Base-by-base conservation (phyloP, 352 stramenopile species). In the Blastocystis sp. region DNA sequence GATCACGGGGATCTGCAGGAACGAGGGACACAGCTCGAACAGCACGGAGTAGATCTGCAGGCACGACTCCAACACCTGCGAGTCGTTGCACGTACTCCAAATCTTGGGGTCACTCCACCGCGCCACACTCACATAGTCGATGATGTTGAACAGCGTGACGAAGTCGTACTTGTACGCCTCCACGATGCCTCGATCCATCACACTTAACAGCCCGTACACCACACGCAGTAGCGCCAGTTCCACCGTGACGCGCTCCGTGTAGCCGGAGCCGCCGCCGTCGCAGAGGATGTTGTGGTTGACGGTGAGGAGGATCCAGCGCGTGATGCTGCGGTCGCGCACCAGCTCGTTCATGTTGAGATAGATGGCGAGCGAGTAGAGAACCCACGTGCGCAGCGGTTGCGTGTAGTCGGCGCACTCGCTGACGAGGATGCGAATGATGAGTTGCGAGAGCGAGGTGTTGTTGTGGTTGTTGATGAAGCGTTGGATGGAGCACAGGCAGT, bases 61-160 rank as follows among this genome's bases (percentile, higher is more conserved):
- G 61, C 64, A 79, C 6, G 61, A 38, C 65, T 88, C 48, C 3
- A 88, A 24, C n/a, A 88, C 64, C 45, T 88, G 64, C 17, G 78
- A 76, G 45, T 88, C 48, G 42, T 28, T 88, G 59, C 43, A 88
- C 21, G 68, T 88, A 34, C 62, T 88, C 78, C 68, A 88, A 60
- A 88, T 88, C 64, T 88, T 69, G 4, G 34, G 11, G 11, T 76
- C 19, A 79, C 4, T 14, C 4, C 4, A 3, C n/a, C 21, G 1
- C 3, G 7, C 28, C 52, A 61, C 24, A n/a, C 43, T 6, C 21
- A 88, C 68, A 60, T 76, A 88, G 43, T 88, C 68, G 43, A 79
- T 88, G 34, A 79, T 88, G 45, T 88, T 88, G 42, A 88, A 71
- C 40, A 88, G 45, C 34, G 68, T 78, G 60, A 88, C 19, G 60